Evolutionary conservation across 352 stramenopile species (phyloP), one percentile per base, ranked within the genome.

Genomic region (Phytophthora meadii): DNA sequence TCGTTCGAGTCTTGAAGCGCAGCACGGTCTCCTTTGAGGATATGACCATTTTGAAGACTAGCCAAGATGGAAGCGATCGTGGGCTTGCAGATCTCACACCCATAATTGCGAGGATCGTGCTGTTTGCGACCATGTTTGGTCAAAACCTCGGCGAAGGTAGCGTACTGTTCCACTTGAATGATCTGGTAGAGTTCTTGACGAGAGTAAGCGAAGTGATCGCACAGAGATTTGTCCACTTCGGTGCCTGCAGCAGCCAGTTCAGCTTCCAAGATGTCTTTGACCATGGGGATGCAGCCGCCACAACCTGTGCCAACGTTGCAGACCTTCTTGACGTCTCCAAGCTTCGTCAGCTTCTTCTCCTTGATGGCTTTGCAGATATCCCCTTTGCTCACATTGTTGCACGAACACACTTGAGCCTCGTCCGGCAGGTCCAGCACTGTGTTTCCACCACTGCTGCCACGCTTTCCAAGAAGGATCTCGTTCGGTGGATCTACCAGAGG

Each of bases 1-100:
- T 98, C 93, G 72, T 98, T 98, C 34, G 93, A 97, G 69, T 98
- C 93, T 70, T 97, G 92, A 4, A 98, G 79, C 5, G 78, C 74
- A 50, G 89, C 87, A 14, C 84, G 78, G 32, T 90, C 79, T 40
- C 87, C 86, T 51, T 93, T 67, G 51, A 98, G 82, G 45, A 97
- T 74, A 30, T 90, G 86, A 15, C 88, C 79, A 65, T 98, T 98
- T 63, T 90, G 81, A 27, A 97, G 74, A 48, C 89, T 97, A 6
- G 93, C 90, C 22, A 98, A 79, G 63, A 98, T 97, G 7, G 81
- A 96, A 19, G 82, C 90, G 34, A 98, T 68, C n/a, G 88, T 85
- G 15, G 93, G 93, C 54, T 97, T 97, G 78, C 92, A 98, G 61
- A 96, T 91, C 69, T 98, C 93, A 47, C 93, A 98, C 12, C 93